Conservation (phyloP, 495 filamentous ascomycete genomes). For the Aspergillus panamensis region DNA sequence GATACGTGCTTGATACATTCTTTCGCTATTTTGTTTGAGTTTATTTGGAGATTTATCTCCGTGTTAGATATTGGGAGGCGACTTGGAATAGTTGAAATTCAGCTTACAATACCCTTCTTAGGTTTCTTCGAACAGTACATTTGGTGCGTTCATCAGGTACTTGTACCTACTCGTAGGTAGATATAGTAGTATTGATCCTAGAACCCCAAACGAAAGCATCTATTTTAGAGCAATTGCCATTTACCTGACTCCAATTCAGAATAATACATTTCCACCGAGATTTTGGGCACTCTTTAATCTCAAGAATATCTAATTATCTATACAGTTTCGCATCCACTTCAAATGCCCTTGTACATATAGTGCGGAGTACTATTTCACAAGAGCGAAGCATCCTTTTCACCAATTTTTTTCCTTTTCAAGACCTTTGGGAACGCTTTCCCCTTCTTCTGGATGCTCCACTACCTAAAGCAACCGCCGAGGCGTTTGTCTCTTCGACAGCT, state of each 20-base stretch:
- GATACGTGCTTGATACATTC: conserved; percentile 9
- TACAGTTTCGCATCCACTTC: conserved; percentile 13
- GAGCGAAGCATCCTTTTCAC: background rate
- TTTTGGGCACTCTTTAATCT: background rate
- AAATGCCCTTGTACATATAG: background rate
- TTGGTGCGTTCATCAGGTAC: no score
- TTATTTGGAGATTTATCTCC: background rate
- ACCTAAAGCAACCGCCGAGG: conserved; percentile 30
- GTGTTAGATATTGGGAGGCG: conserved; percentile 18
- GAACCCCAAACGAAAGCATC: no score
- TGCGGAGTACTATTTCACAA: background rate
- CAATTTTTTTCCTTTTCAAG: conserved; percentile 19
- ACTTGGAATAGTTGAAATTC: conserved; percentile 13
- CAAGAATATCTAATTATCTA: conserved; percentile 10
- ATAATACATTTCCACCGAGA: background rate
- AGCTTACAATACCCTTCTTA: no score
- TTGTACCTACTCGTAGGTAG: no score
- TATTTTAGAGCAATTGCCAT: no score
- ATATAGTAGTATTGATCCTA: no score
- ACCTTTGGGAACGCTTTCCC: conserved; percentile 35
- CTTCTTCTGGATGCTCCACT: conserved; percentile 26
- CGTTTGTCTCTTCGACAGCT: conserved; percentile 27
- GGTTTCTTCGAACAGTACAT: no score
- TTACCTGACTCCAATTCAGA: background rate
- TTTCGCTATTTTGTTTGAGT: background rate